These are phyloP conservation scores for Moesziomyces aphidis DNA, from an alignment of 1,284 basidiomycete species.

Conservation along the genomic window DNA sequence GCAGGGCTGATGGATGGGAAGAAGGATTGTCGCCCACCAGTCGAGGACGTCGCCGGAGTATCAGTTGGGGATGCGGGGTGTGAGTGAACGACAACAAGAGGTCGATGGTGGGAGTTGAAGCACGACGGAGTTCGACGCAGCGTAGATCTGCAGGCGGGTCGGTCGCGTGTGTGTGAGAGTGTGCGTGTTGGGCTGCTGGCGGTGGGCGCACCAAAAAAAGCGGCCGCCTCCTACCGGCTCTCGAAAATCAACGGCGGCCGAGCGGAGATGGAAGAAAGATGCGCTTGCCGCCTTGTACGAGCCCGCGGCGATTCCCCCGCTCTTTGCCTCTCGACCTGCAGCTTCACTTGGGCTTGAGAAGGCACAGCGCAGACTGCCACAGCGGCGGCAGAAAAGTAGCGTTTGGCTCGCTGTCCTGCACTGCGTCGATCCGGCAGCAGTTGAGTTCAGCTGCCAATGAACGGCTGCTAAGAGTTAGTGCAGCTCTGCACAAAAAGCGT, in stretches of 20 bases:
- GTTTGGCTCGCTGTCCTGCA: not conserved
- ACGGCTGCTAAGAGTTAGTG: too few species aligned
- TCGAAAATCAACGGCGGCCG: not conserved
- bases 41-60: too few species aligned
- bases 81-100: not conserved
- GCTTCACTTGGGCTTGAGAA: too few species aligned
- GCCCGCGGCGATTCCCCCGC: not conserved
- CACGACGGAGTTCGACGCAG: not conserved
- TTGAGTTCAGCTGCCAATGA: too few species aligned
- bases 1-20: too few species aligned
- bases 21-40: too few species aligned
- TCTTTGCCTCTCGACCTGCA: not conserved
- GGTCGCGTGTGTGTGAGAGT: not conserved
- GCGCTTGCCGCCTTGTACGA: not conserved
- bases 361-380: too few species aligned
- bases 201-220: not conserved
- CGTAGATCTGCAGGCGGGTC: too few species aligned
- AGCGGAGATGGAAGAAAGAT: not conserved
- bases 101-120: not conserved
- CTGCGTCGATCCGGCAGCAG: not conserved
- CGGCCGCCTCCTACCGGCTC: not conserved
- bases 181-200: not conserved
- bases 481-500: not conserved
- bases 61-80: too few species aligned
- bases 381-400: too few species aligned